These are phyloP conservation scores for Citrus reticulata DNA, from an alignment of 345 rosid species.

Conservation along the genomic window DNA sequence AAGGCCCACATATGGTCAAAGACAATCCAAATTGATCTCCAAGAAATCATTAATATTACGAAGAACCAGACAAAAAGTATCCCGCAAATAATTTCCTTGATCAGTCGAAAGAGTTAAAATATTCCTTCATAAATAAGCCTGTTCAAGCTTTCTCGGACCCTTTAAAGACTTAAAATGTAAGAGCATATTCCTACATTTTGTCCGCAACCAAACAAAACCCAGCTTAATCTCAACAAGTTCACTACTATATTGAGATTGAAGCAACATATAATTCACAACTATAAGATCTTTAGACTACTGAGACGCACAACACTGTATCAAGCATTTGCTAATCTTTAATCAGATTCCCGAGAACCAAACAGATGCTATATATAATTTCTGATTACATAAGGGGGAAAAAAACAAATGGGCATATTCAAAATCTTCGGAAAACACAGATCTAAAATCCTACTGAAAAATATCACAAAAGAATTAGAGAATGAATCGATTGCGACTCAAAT, in stretches of 20 bases:
- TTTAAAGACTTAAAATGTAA: not conserved
- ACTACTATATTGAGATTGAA: not conserved
- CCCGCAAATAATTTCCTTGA: not conserved
- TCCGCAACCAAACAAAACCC: not conserved
- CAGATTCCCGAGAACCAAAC: not conserved
- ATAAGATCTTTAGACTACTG: not conserved
- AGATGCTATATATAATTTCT: not conserved
- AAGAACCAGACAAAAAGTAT: not conserved
- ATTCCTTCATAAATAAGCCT: not conserved
- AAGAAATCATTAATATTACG: not conserved
- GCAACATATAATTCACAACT: not conserved
- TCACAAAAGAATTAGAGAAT: not conserved
- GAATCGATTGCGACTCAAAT: not conserved
- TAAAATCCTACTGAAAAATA: not conserved
- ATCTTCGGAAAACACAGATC: not conserved
- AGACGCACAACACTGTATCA: not conserved
- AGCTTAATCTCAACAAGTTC: not conserved
- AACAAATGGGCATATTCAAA: conserved; percentile 4
- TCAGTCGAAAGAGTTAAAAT: not conserved
- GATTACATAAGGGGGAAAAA: not conserved
- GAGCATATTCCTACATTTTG: not conserved
- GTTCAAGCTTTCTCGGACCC: not conserved
- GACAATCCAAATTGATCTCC: not conserved
- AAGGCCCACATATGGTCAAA: not conserved
- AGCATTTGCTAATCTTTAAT: not conserved